Base-by-base conservation (phyloP, 768 basidiomycete species). In the Lentinula sp. region DNA sequence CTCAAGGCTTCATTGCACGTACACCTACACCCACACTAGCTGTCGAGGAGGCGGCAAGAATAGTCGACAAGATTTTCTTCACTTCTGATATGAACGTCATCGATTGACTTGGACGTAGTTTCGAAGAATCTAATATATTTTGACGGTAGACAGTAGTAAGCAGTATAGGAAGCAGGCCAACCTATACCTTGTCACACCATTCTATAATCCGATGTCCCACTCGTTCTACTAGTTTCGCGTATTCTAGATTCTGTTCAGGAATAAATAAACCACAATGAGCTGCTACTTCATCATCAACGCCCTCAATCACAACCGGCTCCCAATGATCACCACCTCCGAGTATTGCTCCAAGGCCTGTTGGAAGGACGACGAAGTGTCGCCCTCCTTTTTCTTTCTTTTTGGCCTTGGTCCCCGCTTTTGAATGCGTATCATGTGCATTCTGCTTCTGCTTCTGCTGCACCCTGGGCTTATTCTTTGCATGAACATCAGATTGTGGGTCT, bases 311-410 rank as follows among this genome's bases (percentile, higher is more conserved):
- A 21, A 61, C 60, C n/a, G 46, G 39, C 32, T 61, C 60, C 60
- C 60, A 61, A 40, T 56, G 35, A 21, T 61, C 60, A 32, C 60
- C 34, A 34, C 60, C 53, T 23, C 60, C 78, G 7, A 80, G 70
- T 8, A 70, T 64, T 45, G 71, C 65, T 2, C 76, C 77, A 46
- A 80, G 62, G 4, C 79, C 78, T 9, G 72, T 78, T 0, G 84
- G 84, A 23, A 82, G 73, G 9, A 83, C 77, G 60, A 84, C 75
- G 61, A 85, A 85, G 65, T 84, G 83, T 15, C 74, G 75, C 11
- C 71, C 71, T 40, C 62, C 54, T 57, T 73, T 74, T 6, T 61
- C 55, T 55, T 71, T 68, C 21, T 65, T 62, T 62, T 67, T 70
- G 43, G 56, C 57, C 51, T 71, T 70, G 61, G 62, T 46, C 8